Base-by-base conservation (phyloP, 2,329 filamentous ascomycete genomes). In the Capronia coronata region DNA sequence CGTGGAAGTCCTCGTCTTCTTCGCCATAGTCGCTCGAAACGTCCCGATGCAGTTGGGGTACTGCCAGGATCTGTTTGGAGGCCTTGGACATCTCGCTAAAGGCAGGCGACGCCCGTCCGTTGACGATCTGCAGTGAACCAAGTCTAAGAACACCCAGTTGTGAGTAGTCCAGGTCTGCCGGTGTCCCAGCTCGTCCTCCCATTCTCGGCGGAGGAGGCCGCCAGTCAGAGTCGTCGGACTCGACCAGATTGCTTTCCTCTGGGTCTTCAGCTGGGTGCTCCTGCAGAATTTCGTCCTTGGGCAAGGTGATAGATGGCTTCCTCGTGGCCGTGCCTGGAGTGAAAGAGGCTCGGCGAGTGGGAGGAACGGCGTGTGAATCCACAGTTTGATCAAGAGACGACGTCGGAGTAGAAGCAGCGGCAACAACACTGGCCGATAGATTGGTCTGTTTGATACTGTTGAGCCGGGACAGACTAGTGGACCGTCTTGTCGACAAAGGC, bases 51-150 rank as follows among this genome's bases (percentile, higher is more conserved):
- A 32, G 43, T 35, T 37, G 34, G 8, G 44, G 43, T 8, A 45
- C 21, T 13, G 48, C 29, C 38, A 51, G 30, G 18, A 56, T 42
- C 8, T 49, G 50, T 43, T 49, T 56, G 10, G 59, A 59, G 8
- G 50, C 19, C 23, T 54, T 57, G 7, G 59, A 59, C 3, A 53
- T 25, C 22, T 61, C 58, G 27, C 58, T 61, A n/a, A 54, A 47
- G n/a, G 58, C 49, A 23, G 60, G 60, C 11, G 60, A 62, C 1
- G 58, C 52, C 27, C 56, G 48, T 21, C 60, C 60, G 41, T 62
- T 62, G 43, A 57, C 52, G 25, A 62, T 54, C n/a, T 54, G 57
- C 21, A 62, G 45, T 19, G 55, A 56, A 4, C 59, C 58, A 18
- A 55, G 51, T 27, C 49, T 47, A 10, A 61, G 35, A 5, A 52